phyloP scores from a whole-genome alignment of 306 rosid species.

The Castanopsis chinensis region DNA sequence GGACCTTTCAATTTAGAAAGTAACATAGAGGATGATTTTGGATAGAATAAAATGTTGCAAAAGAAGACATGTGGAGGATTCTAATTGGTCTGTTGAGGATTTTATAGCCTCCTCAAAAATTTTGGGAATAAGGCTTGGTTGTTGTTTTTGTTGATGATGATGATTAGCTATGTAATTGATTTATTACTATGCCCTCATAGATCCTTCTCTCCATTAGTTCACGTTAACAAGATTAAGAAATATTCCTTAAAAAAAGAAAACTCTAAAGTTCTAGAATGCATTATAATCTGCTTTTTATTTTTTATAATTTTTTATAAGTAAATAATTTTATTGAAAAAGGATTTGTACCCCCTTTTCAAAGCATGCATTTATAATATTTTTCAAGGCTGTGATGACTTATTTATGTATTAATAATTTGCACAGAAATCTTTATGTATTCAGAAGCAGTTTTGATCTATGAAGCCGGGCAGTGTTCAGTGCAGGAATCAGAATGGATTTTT shows the following conservation, averaged over 20 bases:
- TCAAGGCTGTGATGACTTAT: neutral
- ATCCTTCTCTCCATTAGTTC: neutral
- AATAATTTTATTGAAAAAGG: too few species aligned
- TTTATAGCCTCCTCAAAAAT: too few species aligned
- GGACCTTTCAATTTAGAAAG: too few species aligned
- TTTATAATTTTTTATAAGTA: too few species aligned
- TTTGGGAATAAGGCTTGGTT: too few species aligned
- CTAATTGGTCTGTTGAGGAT: too few species aligned
- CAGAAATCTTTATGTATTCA: neutral
- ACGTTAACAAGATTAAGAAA: neutral
- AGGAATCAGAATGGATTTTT: neutral
- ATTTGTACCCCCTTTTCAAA: too few species aligned
- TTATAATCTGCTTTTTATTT: neutral
- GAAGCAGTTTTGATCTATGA: neutral
- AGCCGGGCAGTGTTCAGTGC: neutral
- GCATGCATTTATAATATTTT: neutral
- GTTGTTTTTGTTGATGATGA: neutral
- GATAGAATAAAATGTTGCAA: too few species aligned
- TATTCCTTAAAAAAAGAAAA: neutral
- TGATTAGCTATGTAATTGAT: neutral
- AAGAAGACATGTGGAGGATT: too few species aligned
- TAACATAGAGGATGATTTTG: too few species aligned
- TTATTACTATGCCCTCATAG: neutral
- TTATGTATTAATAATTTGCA: neutral
- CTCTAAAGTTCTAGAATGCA: neutral